A percentile compares a stretch with the other conserved stretches of the same genome.
These are phyloP conservation scores for Decorospora gaudefroyi DNA, from an alignment of 2,329 filamentous ascomycete species.

Conservation along the genomic window DNA sequence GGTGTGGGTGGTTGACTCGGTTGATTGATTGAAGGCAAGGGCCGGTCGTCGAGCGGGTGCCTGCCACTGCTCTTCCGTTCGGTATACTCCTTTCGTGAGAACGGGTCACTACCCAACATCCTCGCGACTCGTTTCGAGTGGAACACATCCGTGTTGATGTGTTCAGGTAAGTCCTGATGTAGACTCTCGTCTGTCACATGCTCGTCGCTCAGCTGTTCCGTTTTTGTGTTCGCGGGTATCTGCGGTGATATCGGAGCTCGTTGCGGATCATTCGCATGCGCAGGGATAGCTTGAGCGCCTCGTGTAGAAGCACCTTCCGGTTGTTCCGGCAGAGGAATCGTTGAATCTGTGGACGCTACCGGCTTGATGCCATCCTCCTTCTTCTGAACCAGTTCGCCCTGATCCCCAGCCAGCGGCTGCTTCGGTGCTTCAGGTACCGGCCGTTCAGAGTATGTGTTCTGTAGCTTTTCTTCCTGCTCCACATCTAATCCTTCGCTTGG, in stretches of 20 bases:
- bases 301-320: constrained; percentile 46
- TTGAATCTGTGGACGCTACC: constrained; percentile 47
- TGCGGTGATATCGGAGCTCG: constrained; percentile 46
- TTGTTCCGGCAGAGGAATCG: constrained; percentile 48
- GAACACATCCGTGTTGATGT: constrained; percentile 65
- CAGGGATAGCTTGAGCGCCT: constrained; percentile 60
- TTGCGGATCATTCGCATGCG: constrained; percentile 54
- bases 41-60: constrained; percentile 19
- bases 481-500: constrained; percentile 45
- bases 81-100: constrained; percentile 41
- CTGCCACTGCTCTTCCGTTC: constrained; percentile 36
- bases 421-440: constrained; percentile 45
- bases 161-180: constrained; percentile 63
- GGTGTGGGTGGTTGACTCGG: constrained; percentile 22
- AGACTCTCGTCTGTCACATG: constrained; percentile 51
- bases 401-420: constrained; percentile 40
- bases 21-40: constrained; percentile 3
- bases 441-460: constrained; percentile 43
- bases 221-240: constrained; percentile 58
- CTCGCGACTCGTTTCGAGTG: constrained; percentile 63
- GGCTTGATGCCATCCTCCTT: constrained; percentile 43
- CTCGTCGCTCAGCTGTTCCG: constrained; percentile 51
- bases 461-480: constrained; percentile 35
- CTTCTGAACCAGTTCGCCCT: constrained; percentile 15
- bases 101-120: constrained; percentile 56